Evolutionary conservation across 1,139 yeast genomes (phyloP).

Genomic region (Saccharomyces hybrid): DNA sequence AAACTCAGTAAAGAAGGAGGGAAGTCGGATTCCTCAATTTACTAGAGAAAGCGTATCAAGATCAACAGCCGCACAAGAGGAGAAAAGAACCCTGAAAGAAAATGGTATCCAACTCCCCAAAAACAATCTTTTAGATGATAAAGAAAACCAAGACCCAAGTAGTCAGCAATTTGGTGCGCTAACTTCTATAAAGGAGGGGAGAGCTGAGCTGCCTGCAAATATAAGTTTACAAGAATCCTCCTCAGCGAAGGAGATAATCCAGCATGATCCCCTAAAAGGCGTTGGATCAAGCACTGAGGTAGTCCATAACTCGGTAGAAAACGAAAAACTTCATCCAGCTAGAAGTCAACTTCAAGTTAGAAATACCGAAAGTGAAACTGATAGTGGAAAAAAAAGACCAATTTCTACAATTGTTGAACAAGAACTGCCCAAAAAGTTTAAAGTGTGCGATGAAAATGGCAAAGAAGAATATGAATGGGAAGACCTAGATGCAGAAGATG

Average conservation of each 20-base stretch:
- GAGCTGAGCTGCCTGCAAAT: neutral
- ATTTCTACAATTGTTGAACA: conserved; percentile 32
- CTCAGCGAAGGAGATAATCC: neutral
- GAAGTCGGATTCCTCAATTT: conserved; percentile 13
- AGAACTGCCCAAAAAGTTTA: conserved; percentile 30
- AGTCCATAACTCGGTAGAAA: conserved; percentile 4
- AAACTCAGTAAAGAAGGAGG: conserved; percentile 13
- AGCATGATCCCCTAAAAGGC: neutral
- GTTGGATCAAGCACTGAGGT: conserved; percentile 4
- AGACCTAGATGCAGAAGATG: conserved; percentile 85
- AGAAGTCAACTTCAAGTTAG: neutral
- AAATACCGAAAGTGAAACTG: conserved; percentile 7
- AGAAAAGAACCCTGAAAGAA: neutral
- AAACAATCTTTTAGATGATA: conserved; percentile 9
- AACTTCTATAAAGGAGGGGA: conserved; percentile 1
- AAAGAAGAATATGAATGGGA: conserved; percentile 59
- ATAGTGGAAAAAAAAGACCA: conserved; percentile 29
- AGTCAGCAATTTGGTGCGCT: conserved; percentile 4
- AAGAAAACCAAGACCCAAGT: conserved; percentile 23
- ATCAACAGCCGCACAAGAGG: neutral
- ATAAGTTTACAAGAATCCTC: conserved; percentile 2
- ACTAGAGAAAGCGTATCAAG: conserved; percentile 12
- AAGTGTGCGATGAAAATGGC: conserved; percentile 28
- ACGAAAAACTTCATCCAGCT: conserved; percentile 4
- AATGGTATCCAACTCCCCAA: neutral